Evolutionary conservation across 73 alveolate genomes (phyloP).

Genomic region (Vitrella brassicaformis): DNA sequence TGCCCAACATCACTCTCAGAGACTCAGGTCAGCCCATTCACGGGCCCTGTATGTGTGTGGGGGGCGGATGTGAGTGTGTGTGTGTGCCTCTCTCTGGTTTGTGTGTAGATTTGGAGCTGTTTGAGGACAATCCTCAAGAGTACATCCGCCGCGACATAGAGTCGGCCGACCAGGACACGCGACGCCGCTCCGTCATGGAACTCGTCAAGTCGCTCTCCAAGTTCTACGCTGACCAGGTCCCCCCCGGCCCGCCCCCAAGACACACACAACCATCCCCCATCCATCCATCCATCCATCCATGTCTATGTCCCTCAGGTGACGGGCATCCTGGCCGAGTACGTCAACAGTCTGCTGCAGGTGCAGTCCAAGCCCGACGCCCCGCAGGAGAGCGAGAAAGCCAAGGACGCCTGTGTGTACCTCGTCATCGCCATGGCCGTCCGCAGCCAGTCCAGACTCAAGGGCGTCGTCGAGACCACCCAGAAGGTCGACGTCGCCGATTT

Average conservation of each 20-base stretch:
- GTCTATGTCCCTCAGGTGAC: constrained; percentile 18
- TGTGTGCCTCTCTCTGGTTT: no score
- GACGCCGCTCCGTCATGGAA: constrained; percentile 32
- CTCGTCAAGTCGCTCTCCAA: constrained; percentile 4
- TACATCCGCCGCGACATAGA: constrained; percentile 33
- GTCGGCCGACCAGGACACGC: constrained; percentile 33
- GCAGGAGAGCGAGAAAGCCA: constrained; percentile 24
- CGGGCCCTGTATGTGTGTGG: no score
- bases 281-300: neutral
- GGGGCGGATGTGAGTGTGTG: no score
- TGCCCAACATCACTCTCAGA: constrained; percentile 27
- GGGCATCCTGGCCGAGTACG: constrained; percentile 19
- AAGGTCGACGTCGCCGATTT: constrained; percentile 18
- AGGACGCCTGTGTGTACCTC: constrained; percentile 26
- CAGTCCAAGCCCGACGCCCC: constrained; percentile 9
- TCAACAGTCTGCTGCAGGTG: constrained; percentile 18
- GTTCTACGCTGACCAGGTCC: neutral
- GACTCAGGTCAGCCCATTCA: no score
- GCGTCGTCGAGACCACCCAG: constrained; percentile 23
- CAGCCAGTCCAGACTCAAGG: constrained; percentile 13
- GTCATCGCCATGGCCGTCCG: constrained; percentile 32
- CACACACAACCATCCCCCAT: neutral
- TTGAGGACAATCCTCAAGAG: constrained; percentile 22
- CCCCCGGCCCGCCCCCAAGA: neutral
- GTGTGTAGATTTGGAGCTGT: constrained; percentile 36